Percentiles rank a stretch among this genome's conserved stretches.
Evolutionary conservation across 225 moss, liverwort and hornwort genomes (phyloP).

Genomic region (Thuidium tamariscinum): DNA sequence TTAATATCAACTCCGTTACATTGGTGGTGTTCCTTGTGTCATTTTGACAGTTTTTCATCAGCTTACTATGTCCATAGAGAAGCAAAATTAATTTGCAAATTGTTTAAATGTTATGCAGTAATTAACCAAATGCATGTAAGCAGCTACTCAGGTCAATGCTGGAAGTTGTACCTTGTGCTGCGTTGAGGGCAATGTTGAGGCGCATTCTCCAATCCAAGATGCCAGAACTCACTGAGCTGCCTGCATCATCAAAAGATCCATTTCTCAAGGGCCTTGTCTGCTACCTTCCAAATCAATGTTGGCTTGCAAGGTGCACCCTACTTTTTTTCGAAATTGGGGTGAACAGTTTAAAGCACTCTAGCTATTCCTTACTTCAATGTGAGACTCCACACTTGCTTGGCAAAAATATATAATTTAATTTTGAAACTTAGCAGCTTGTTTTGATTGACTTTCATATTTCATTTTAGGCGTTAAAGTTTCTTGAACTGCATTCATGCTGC

Average conservation of each 20-base stretch:
- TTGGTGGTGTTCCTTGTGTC: not conserved
- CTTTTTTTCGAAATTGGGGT: fast-evolving
- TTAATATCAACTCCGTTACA: not conserved
- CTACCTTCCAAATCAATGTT: not conserved
- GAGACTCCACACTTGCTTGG: not conserved
- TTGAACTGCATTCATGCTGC: not conserved
- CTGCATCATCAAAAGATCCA: not conserved
- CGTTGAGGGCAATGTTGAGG: constrained; percentile 32
- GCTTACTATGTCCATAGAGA: not conserved
- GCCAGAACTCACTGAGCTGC: not conserved
- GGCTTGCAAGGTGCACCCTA: not conserved
- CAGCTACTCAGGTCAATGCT: not conserved
- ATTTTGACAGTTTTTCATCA: not conserved
- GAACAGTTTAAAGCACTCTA: not conserved
- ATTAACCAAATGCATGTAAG: not conserved
- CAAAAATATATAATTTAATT: not conserved
- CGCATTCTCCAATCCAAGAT: constrained; percentile 25
- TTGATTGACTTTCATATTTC: too few species aligned
- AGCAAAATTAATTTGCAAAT: not conserved
- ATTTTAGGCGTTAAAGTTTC: not conserved
- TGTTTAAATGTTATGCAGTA: fast-evolving
- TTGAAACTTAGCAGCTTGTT: too few species aligned
- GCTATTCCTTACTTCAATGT: too few species aligned
- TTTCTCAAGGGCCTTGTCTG: not conserved
- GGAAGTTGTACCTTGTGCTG: constrained; percentile 28